Percentiles rank a stretch among this genome's conserved stretches.
These are phyloP conservation scores for Lodderomyces margitis DNA, from an alignment of 1,139 yeast genomes.

Conservation along the genomic window DNA sequence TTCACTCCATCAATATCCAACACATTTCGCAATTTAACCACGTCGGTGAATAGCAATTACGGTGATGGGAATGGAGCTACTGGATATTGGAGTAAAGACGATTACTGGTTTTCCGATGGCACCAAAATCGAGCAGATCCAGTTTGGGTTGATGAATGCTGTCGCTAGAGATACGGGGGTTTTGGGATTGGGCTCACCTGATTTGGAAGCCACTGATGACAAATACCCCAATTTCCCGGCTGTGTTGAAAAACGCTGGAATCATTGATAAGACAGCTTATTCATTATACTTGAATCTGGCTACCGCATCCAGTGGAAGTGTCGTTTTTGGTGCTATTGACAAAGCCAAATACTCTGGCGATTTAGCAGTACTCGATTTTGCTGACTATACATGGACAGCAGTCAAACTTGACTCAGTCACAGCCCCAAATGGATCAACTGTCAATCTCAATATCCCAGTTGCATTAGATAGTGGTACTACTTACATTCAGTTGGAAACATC, in stretches of 20 bases:
- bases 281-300: slow-evolving; percentile 27
- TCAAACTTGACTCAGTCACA: background rate
- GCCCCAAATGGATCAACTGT: background rate
- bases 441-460: slow-evolving; percentile 1
- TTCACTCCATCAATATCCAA: slow-evolving; percentile 12
- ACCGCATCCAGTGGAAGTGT: slow-evolving; percentile 23
- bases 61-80: slow-evolving; percentile 29
- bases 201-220: slow-evolving; percentile 6
- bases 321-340: slow-evolving; percentile 32
- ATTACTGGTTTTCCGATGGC: slow-evolving; percentile 15
- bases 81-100: slow-evolving; percentile 56
- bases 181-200: slow-evolving; percentile 22
- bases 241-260: slow-evolving; percentile 38
- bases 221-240: slow-evolving; percentile 31
- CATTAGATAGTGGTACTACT: slow-evolving; percentile 4
- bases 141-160: slow-evolving; percentile 18
- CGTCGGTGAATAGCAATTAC: slow-evolving; percentile 10
- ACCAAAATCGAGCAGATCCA: slow-evolving; percentile 11
- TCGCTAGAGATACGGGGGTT: slow-evolving; percentile 15
- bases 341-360: slow-evolving; percentile 36
- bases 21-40: slow-evolving; percentile 11
- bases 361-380: slow-evolving; percentile 26
- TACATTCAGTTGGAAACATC: slow-evolving; percentile 2
- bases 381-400: slow-evolving; percentile 1
- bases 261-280: slow-evolving; percentile 41